Conservation (phyloP, 495 filamentous ascomycete species). For the Xylaria flabelliformis region DNA sequence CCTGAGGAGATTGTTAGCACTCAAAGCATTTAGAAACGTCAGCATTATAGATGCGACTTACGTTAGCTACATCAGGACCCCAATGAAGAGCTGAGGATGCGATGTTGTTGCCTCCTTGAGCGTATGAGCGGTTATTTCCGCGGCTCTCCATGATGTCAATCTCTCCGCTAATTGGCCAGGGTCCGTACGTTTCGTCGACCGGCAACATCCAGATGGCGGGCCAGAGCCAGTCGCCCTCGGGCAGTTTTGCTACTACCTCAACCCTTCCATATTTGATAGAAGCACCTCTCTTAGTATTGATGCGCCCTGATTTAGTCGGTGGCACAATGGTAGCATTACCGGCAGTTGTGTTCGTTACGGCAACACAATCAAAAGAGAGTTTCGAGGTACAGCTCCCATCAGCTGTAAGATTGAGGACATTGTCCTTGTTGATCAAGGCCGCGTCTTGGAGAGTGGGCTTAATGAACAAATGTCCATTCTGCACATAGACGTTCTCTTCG, state of each 20-base stretch:
- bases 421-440: slow-evolving; percentile 65
- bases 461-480: slow-evolving; percentile 74
- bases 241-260: slow-evolving; percentile 77
- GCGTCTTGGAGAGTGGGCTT: slow-evolving; percentile 77
- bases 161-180: slow-evolving; percentile 83
- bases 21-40: not conserved
- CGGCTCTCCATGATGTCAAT: slow-evolving; percentile 83
- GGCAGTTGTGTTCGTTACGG: slow-evolving; percentile 64
- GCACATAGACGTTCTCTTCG: slow-evolving; percentile 74
- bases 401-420: slow-evolving; percentile 67
- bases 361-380: slow-evolving; percentile 62
- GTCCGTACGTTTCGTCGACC: slow-evolving; percentile 70
- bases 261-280: slow-evolving; percentile 81
- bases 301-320: slow-evolving; percentile 77
- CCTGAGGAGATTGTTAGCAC: slow-evolving; percentile 44
- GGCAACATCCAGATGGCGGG: slow-evolving; percentile 94
- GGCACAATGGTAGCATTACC: slow-evolving; percentile 78
- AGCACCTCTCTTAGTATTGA: slow-evolving; percentile 73
- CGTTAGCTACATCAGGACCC: slow-evolving; percentile 65
- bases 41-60: not conserved
- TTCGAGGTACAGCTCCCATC: slow-evolving; percentile 70
- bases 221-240: slow-evolving; percentile 86
- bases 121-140: slow-evolving; percentile 78
- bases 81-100: slow-evolving; percentile 82
- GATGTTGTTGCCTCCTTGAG: slow-evolving; percentile 81